A percentile compares a stretch with the other conserved stretches of the same genome.
Conservation (phyloP, 2,329 filamentous ascomycete genomes). For the Rosellinia necatrix region DNA sequence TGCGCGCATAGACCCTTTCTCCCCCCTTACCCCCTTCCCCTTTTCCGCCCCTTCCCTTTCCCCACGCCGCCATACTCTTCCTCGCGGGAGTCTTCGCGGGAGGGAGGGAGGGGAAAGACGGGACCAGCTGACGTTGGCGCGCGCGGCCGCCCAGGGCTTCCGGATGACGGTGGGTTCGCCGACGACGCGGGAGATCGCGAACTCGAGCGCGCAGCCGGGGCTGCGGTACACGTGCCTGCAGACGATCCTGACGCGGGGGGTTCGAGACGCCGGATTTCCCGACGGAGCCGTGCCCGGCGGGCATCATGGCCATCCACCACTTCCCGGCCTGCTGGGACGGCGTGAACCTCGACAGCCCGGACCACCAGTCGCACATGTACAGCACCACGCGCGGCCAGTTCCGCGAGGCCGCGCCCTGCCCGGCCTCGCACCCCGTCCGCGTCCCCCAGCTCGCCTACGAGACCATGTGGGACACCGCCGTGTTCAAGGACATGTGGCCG, state of each 20-base stretch:
- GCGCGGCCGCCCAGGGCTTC: constrained; percentile 46
- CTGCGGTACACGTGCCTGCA: constrained; percentile 46
- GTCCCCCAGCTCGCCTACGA: constrained; percentile 52
- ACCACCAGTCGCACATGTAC: constrained; percentile 37
- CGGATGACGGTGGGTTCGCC: constrained; percentile 49
- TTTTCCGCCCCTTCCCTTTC: too few relatives aligned
- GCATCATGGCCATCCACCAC: constrained; percentile 49
- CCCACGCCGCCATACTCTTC: too few relatives aligned
- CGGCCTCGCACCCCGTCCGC: constrained; percentile 46
- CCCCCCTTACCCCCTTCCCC: too few relatives aligned
- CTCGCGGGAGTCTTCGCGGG: too few relatives aligned
- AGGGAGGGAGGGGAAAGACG: too few relatives aligned
- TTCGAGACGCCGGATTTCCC: constrained; percentile 48
- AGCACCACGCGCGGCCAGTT: constrained; percentile 34
- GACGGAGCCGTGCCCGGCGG: constrained; percentile 43
- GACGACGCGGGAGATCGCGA: constrained; percentile 35
- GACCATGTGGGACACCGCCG: constrained; percentile 50
- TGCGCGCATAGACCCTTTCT: too few relatives aligned
- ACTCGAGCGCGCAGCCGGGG: constrained; percentile 38
- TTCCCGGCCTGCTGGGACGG: constrained; percentile 53
- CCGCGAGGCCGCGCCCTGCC: constrained; percentile 42
- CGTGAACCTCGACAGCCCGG: constrained; percentile 44
- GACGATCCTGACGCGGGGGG: constrained; percentile 45
- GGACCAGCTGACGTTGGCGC: background rate
- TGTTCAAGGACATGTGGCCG: constrained; percentile 45